These are phyloP conservation scores for Vitis hybrid DNA, from an alignment of 177 flowering plant genomes.

Conservation along the genomic window DNA sequence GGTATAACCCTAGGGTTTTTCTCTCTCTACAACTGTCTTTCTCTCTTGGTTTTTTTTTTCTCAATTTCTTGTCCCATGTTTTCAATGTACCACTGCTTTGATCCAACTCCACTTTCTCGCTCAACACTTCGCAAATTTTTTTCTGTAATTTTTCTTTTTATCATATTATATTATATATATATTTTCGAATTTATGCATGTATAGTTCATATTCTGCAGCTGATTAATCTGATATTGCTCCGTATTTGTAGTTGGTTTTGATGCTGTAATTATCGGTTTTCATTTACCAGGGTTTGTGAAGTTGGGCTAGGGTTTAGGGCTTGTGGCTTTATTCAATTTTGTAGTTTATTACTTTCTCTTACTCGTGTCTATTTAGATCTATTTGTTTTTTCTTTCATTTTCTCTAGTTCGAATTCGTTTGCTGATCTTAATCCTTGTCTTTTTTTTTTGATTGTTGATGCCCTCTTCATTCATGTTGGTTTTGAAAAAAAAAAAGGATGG, in stretches of 20 bases:
- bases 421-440: too few species aligned
- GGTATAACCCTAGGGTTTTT: conserved; percentile 12
- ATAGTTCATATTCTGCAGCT: background rate
- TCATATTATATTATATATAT: background rate
- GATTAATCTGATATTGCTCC: background rate
- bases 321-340: background rate
- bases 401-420: too few species aligned
- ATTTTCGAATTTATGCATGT: background rate
- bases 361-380: too few species aligned
- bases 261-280: background rate
- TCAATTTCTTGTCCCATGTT: background rate
- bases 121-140: too few species aligned
- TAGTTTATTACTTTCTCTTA: too few species aligned
- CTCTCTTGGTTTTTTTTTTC: background rate
- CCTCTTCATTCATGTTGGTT: too few species aligned
- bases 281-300: conserved; percentile 6
- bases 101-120: too few species aligned
- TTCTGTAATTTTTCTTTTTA: too few species aligned
- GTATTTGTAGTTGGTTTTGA: background rate
- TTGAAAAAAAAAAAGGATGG: too few species aligned
- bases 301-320: conserved; percentile 21
- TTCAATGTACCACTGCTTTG: too few species aligned
- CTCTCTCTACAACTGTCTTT: background rate
- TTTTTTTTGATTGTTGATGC: too few species aligned
- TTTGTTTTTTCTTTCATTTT: too few species aligned